Evolutionary conservation across 306 rosid genomes (phyloP).

Genomic region (Abrus precatorius): DNA sequence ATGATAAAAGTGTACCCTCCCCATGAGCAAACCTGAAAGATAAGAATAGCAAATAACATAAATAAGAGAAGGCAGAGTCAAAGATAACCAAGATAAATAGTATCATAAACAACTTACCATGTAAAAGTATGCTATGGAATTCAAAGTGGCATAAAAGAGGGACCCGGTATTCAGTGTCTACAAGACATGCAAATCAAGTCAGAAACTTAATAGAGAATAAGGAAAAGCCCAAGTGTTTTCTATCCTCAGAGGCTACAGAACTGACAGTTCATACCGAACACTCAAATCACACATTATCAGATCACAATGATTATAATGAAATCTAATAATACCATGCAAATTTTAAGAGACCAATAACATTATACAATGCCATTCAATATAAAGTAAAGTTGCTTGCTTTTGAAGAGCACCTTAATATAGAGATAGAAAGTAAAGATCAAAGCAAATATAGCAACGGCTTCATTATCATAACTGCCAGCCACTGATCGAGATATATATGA

Average conservation of each 20-base stretch:
- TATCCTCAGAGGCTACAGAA: slow-evolving; percentile 13
- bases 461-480: slow-evolving; percentile 99
- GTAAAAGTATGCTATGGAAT: slow-evolving; percentile 94
- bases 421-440: slow-evolving; percentile 96
- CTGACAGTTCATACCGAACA: slow-evolving; percentile 35
- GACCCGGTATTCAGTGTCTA: slow-evolving; percentile 98
- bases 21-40: slow-evolving; percentile 98
- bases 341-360: slow-evolving; percentile 20
- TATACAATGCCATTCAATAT: slow-evolving; percentile 22
- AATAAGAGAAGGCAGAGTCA: slow-evolving; percentile 35
- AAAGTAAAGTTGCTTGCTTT: slow-evolving; percentile 10
- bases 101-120: slow-evolving; percentile 68
- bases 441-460: slow-evolving; percentile 99
- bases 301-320: slow-evolving; percentile 5
- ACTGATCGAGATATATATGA: slow-evolving; percentile 98
- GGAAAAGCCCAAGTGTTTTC: slow-evolving; percentile 24
- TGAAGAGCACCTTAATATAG: slow-evolving; percentile 81
- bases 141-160: slow-evolving; percentile 96
- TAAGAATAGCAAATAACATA: slow-evolving; percentile 41
- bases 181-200: slow-evolving; percentile 50
- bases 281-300: slow-evolving; percentile 17
- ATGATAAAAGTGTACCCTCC: slow-evolving; percentile 99
- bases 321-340: not conserved
- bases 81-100: slow-evolving; percentile 42
- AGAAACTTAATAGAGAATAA: slow-evolving; percentile 49